Evolutionary conservation across 257 asterid genomes (phyloP), one percentile per base, ranked within the genome.

Genomic region (Catharanthus roseus): DNA sequence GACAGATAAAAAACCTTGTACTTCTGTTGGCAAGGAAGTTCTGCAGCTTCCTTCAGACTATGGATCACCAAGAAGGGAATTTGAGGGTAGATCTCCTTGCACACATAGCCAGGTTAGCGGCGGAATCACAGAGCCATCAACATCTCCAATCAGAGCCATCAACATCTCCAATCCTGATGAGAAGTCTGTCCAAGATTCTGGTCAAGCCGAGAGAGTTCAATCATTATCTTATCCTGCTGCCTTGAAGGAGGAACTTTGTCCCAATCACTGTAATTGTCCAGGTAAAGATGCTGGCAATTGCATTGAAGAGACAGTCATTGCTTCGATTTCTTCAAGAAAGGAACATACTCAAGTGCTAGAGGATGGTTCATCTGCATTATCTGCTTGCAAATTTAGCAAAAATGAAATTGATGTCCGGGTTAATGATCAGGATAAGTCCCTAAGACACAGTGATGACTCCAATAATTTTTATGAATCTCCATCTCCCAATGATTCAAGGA

Each of bases 301-400:
- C 78, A 73, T 65, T 77, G 81, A 72, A 74, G 87, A 77, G 77
- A 77, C 41, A 49, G 77, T 70, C 69, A 72, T 47, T 69, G 79
- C 86, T 74, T 72, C 82, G n/a, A 66, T 80, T 80, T 75, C 84
- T 83, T 72, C 85, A 73, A 80, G 57, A 78, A 90, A 84, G 77
- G 84, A 78, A 69, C 86, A 73, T 66, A 74, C 75, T 67, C 62
- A 74, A 58, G 60, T 72, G 75, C 56, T 73, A 8, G 87, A 79
- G 65, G 79, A 77, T 79, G 63, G 75, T 74, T 75, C 81, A 63
- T 81, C 85, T 45, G 81, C 84, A 9, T 41, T 42, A 57, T 76
- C 85, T 24, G 82, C 66, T 65, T 66, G 77, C 68, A 80, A 78
- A 75, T 65, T 65, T 76, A 73, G 42, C 57, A 82, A 84, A 69